phyloP scores from a whole-genome alignment of 805 yeast genomes.

The Candida pini region DNA sequence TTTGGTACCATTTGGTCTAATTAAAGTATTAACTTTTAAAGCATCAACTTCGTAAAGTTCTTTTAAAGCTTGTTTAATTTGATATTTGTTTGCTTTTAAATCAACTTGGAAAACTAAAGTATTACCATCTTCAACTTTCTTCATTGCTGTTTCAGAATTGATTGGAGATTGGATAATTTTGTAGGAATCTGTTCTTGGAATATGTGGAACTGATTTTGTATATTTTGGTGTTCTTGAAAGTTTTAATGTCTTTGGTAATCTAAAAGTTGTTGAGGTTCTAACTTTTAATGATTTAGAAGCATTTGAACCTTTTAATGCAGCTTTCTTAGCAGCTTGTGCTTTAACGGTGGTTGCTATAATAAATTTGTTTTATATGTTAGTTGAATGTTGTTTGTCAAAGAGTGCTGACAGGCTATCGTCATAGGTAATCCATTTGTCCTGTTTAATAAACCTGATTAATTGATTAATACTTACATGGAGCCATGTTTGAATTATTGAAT shows the following conservation, averaged over 20 bases:
- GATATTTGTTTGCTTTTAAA: constrained; percentile 95
- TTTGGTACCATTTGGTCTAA: constrained; percentile 99
- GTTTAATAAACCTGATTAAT: too few relatives aligned
- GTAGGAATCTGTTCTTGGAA: constrained; percentile 94
- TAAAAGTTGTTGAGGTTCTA: constrained; percentile 93
- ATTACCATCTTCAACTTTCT: constrained; percentile 99
- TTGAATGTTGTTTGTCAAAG: too few relatives aligned
- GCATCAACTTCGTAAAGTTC: constrained; percentile 97
- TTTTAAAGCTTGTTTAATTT: constrained; percentile 97
- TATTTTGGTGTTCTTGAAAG: constrained; percentile 93
- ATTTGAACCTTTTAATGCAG: constrained; percentile 96
- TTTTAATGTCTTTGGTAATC: constrained; percentile 94
- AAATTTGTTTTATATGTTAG: too few relatives aligned
- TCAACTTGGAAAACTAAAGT: constrained; percentile 98
- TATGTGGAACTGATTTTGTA: constrained; percentile 96
- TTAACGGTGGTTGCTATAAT: constrained; percentile 47
- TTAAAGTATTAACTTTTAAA: constrained; percentile 88
- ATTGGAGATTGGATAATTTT: constrained; percentile 90
- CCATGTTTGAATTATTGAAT: constrained; percentile 17
- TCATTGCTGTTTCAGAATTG: constrained; percentile 98
- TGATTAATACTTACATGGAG: constrained; percentile 24
- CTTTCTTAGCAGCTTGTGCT: constrained; percentile 98
- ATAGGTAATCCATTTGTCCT: too few relatives aligned
- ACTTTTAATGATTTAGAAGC: constrained; percentile 85
- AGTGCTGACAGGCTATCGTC: too few relatives aligned